Evolutionary conservation across 805 yeast species (phyloP), one percentile per base, ranked within the genome.

Genomic region (Metschnikowia colocasiae): DNA sequence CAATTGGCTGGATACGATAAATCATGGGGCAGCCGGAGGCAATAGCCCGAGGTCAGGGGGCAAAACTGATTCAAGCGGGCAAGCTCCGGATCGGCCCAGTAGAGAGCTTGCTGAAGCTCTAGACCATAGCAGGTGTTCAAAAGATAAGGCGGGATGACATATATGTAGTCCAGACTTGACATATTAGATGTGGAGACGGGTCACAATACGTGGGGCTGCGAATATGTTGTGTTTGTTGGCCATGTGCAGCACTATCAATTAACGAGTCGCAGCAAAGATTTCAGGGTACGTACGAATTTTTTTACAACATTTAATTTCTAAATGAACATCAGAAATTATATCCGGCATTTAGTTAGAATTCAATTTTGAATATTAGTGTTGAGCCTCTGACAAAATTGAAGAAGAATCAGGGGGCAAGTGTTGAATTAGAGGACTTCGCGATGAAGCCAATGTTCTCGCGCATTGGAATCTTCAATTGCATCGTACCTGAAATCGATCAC

Each of bases 131-230:
- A 60, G 4, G 75, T 66, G 43, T 69, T 58, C 15, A 72, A 66
- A 31, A 72, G 58, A 52, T 73, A 73, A 8, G 77, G 77, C 7
- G 77, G 77, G 12, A 73, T 68, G 20, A 69, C 58, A 51, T 71
- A 68, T 13, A 61, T 58, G 42, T 56, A 47, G 26, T 56, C 57
- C 20, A 47, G 43, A 41, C 47, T 42, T 13, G 48, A 25, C 56
- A 53, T 54, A 20, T 29, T 39, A n/a, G 34, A 25, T 20, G 25
- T 39, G 42, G 42, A 39, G 34, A 39, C 33, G 25, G 40, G 34
- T 27, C 26, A 39, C 42, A 39, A 39, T 29, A 19, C 42, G 34
- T 39, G 42, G 42, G 42, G 42, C 34, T 39, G 42, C 42, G 42
- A 39, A 39, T 29, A 29, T 36, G 19, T 29, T 27, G 42, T 39